A percentile compares a stretch with the other conserved stretches of the same genome.
phyloP scores from a whole-genome alignment of 176 grass and related monocot species.

The Elymus sibiricus region DNA sequence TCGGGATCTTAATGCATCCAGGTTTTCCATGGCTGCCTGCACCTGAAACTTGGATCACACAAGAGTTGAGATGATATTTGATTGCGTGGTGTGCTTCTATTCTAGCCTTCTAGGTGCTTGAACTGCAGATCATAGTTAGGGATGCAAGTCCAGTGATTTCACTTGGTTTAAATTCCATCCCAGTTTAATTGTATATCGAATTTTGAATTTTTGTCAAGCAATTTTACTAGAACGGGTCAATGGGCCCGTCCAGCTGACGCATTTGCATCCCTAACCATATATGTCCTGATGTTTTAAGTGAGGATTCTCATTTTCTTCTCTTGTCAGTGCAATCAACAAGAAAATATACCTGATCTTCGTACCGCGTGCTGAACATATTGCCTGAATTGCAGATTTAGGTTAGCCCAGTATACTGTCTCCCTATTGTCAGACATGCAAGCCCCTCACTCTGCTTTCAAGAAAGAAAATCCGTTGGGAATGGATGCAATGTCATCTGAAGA shows the following conservation, averaged over 20 bases:
- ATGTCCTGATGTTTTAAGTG: not conserved
- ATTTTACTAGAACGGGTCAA: not conserved
- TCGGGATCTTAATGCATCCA: not conserved
- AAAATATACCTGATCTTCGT: not conserved
- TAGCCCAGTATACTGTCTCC: not conserved
- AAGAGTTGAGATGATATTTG: not conserved
- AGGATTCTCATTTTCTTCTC: not conserved
- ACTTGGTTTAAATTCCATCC: not conserved
- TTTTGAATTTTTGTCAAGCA: not conserved
- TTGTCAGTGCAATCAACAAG: not conserved
- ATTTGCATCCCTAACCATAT: not conserved
- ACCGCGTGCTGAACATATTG: not conserved
- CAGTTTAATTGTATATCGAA: not conserved
- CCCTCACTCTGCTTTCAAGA: not conserved
- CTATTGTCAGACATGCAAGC: conserved; percentile 14
- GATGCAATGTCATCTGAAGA: conserved; percentile 39
- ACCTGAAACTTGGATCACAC: not conserved
- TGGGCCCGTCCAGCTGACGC: accelerated
- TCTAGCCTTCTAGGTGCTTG: not conserved
- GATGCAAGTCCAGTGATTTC: not conserved
- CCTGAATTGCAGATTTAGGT: conserved; percentile 1
- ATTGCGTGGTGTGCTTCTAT: not conserved
- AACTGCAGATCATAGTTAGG: not conserved
- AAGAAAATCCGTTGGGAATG: conserved; percentile 30
- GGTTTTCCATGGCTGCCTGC: not conserved